These are phyloP conservation scores for Phanerochaete sordida DNA, from an alignment of 768 basidiomycete species.

Conservation along the genomic window DNA sequence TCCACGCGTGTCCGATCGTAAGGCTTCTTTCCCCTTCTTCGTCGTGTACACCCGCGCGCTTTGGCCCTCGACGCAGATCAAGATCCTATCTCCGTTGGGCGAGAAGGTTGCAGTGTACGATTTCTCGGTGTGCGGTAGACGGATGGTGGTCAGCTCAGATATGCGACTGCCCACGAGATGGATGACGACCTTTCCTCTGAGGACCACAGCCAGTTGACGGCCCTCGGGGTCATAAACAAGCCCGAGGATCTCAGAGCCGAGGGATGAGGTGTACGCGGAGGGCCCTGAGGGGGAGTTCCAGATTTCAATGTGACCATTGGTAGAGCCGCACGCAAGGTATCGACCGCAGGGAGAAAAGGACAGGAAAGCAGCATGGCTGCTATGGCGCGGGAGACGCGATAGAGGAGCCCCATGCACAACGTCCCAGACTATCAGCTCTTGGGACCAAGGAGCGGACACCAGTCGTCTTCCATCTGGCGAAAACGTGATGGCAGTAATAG, in stretches of 20 bases:
- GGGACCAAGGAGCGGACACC: background rate
- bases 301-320: no score
- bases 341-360: slow-evolving; percentile 13
- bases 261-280: no score
- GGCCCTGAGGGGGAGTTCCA: no score
- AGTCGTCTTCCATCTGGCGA: background rate
- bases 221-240: background rate
- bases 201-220: background rate
- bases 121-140: background rate
- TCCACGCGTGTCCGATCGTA: no score
- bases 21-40: no score
- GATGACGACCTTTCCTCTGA: background rate
- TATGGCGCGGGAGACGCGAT: background rate
- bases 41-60: no score
- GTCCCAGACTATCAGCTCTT: background rate
- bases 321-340: slow-evolving; percentile 4
- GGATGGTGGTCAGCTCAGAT: no score
- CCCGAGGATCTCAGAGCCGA: background rate
- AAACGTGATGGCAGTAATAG: background rate
- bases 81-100: background rate
- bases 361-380: background rate
- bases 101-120: background rate
- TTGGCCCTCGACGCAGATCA: no score
- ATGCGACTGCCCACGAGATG: no score
- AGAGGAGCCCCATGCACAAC: background rate